These are phyloP conservation scores for Senna siamea DNA, from an alignment of 306 rosid genomes.

Conservation along the genomic window DNA sequence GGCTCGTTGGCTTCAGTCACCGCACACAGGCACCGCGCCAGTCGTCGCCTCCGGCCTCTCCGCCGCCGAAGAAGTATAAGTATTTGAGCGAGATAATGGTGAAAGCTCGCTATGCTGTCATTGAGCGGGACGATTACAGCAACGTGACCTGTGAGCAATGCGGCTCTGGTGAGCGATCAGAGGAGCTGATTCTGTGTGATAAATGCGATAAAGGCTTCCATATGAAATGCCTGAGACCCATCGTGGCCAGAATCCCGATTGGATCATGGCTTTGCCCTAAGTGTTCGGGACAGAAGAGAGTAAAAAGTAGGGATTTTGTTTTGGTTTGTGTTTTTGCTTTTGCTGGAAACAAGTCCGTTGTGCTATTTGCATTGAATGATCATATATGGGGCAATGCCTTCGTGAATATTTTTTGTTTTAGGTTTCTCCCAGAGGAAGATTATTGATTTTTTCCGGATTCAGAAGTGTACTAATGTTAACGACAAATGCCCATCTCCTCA, in stretches of 20 bases:
- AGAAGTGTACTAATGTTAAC: slow-evolving; percentile 34
- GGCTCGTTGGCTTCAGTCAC: slow-evolving; percentile 50
- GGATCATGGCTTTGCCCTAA: slow-evolving; percentile 83
- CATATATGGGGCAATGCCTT: slow-evolving; percentile 36
- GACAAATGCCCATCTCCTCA: slow-evolving; percentile 41
- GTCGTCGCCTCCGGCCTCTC: slow-evolving; percentile 18
- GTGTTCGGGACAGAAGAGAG: slow-evolving; percentile 55
- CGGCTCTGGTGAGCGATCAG: slow-evolving; percentile 60
- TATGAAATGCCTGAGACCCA: slow-evolving; percentile 75
- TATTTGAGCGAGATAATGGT: slow-evolving; percentile 56
- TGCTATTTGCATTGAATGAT: not conserved
- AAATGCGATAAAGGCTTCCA: slow-evolving; percentile 81
- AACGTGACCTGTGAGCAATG: slow-evolving; percentile 60
- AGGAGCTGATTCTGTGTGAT: slow-evolving; percentile 75
- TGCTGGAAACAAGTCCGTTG: slow-evolving; percentile 1
- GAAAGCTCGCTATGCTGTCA: slow-evolving; percentile 50
- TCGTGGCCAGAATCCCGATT: slow-evolving; percentile 70
- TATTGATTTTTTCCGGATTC: slow-evolving; percentile 69
- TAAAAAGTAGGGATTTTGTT: slow-evolving; percentile 49
- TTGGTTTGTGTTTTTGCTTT: not conserved
- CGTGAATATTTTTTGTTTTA: slow-evolving; percentile 26
- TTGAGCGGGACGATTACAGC: slow-evolving; percentile 49
- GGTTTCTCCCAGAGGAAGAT: slow-evolving; percentile 77
- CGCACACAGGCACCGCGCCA: slow-evolving; percentile 57
- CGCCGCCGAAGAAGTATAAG: slow-evolving; percentile 51